Evolutionary conservation across 306 rosid genomes (phyloP), one percentile per base, ranked within the genome.

Genomic region (Lithocarpus polystachyus): DNA sequence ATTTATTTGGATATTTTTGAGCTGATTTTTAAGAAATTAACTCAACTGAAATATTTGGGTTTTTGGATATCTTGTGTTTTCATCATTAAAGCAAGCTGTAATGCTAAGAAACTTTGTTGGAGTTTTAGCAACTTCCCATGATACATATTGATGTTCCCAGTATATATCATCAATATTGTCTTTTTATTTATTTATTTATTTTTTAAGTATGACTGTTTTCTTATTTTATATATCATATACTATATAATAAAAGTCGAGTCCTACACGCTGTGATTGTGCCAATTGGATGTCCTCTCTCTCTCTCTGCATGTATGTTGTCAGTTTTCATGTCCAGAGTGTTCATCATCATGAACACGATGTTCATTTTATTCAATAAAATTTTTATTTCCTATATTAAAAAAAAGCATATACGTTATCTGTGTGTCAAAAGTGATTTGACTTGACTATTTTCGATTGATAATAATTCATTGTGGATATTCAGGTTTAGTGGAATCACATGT

Each of bases 401-500:
- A 40, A 40, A 2, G 45, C 45, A 40, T 40, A 40, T 40, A 40
- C 2, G 2, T 40, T 40, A 40, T 40, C 45, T 5, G 51, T 18
- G 45, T 18, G 53, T 35, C 72, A n/a, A n/a, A 33, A 33, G 53
- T 37, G 26, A 9, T 29, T 68, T 68, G 17, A 10, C 11, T 35
- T 19, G 20, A 3, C 15, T n/a, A 11, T 29, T 68, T 35, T 12
- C 24, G 7, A 9, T 68, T 29, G 5, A 35, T 68, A 35, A 68
- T 19, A 15, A 19, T 37, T 37, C 72, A 35, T 68, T 35, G 4
- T 19, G 72, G 72, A 33, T 68, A 35, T 68, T 31, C 96, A 95
- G 99, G 90, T 95, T 23, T 81, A 95, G 99, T 87, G 99, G 99
- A 82, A 95, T 95, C 80, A 95, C 99, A 0, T 65, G 88, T 75